Base-by-base conservation (phyloP, 345 rosid genomes). In the Gossypium raimondii region DNA sequence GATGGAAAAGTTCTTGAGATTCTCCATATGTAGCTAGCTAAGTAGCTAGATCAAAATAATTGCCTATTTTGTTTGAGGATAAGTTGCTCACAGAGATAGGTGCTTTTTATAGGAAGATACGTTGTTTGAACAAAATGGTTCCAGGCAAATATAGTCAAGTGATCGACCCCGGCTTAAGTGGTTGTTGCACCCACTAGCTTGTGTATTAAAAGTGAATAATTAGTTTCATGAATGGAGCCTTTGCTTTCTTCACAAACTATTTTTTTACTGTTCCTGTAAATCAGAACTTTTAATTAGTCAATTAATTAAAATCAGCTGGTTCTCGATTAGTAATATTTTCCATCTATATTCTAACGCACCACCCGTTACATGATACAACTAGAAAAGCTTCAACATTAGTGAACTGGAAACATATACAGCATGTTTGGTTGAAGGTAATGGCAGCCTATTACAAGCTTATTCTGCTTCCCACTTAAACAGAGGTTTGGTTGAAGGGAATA, bases 121-220 rank as follows among this genome's bases (percentile, higher is more conserved):
- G 41, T 34, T 34, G 41, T 34, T 34, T 34, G 41, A 34, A 5
- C 41, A 22, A 57, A 57, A 57, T 22, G 27, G 61, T 57, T 14
- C 62, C 29, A 57, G 7, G 27, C 4, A 57, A 57, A 57, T 79
- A 81, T 75, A 11, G 84, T 83, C 3, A 57, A 9, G 14, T 11
- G 25, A 4, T 22, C 82, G 82, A 82, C 82, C 75, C 83, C 68
- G 20, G 62, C 60, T 25, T 25, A 20, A 53, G 18, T n/a, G 85
- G 91, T 89, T 74, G 93, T 86, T 87, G 84, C 87, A 86, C 89
- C 93, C 88, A 86, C 91, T 87, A 8, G 81, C 81, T 72, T 58
- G 12, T 22, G 3, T 48, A 78, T 73, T 65, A 41, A 67, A 53
- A 64, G 57, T 53, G 63, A 75, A 77, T 47, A 24, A 72, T 57